Evolutionary conservation across 345 rosid species (phyloP), one percentile per base, ranked within the genome.

Genomic region (Viola odorata): DNA sequence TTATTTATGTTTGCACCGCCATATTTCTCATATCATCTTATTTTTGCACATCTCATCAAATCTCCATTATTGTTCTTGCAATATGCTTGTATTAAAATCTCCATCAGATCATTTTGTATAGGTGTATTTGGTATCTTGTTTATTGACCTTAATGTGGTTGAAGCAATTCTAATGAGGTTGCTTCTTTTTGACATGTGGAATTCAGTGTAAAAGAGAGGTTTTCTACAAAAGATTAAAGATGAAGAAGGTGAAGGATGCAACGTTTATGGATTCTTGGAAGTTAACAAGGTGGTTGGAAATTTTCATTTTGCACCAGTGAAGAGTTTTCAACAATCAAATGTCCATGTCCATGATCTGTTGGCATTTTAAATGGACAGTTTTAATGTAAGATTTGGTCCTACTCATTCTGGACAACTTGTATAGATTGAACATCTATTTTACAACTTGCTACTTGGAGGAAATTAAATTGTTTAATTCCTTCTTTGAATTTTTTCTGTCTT

Each of bases 191-290:
- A 42, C 10, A 5, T 42, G 45, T n/a, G 45, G 45, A 10, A 10
- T 42, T 5, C 50, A 45, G 50, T 45, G 50, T n/a, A 45, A 45
- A 45, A 11, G 50, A 4, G 50, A 45, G 50, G 50, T n/a, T 86
- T 85, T 68, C 75, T 89, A 57, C 86, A 89, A 70, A 85, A 76
- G 73, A 83, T 89, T 45, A 89, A 85, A 75, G 95, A 89, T 61
- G 96, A 89, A 82, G 91, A 89, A 72, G 96, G 96, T 41, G 96
- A 89, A 80, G 96, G 95, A 40, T 89, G 96, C 71, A 89, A 87
- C 63, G 69, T 89, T 15, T 83, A 87, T 73, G 95, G 91, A 55
- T 89, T 81, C 68, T 73, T 89, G 69, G 96, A 87, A 72, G 95
- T 89, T 49, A 87, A 85, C 60, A 89, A 87, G 72, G 95, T 89